Evolutionary conservation across 2,329 filamentous ascomycete species (phyloP), one percentile per base, ranked within the genome.

Genomic region (Fusarium keratoplasticum): DNA sequence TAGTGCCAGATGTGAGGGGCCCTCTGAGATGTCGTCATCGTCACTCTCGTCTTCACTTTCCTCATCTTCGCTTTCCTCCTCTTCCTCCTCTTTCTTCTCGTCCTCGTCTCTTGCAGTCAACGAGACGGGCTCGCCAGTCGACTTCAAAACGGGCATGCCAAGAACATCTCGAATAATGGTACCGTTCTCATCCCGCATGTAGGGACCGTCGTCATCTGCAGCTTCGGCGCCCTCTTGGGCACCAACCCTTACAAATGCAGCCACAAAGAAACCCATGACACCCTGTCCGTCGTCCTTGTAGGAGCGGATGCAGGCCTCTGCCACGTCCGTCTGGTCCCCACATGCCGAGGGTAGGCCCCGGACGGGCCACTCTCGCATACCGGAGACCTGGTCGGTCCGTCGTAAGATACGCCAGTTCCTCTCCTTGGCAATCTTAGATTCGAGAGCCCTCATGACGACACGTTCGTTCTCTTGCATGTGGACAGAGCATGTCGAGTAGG

Each of bases 241-340:
- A 10, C 50, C 74, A n/a, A 70, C 66, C 44, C 81, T 80, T 4
- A 94, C 88, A 82, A 99, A 98, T 0, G 89, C 94, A n/a, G 91
- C 95, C 22, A 98, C 94, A 77, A 99, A 99, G 83, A 99, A 98
- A 0, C 96, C 96, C 89, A 98, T 98, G 1, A 95, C 94, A 0
- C 95, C 95, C 72, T 93, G 90, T 11, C 91, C 92, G 76, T 96
- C 95, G 29, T 91, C 93, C 76, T 95, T 94, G 81, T 93, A 92
- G 35, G 94, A 94, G 67, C 96, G 87, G 65, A 98, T 92, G 79
- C 95, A 98, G 4, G 89, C 93, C 29, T 96, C 92, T 7, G 91
- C 89, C 1, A 94, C 81, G 4, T 86, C 82, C 44, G 86, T 79
- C 61, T 90, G 84, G 2, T 87, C 88, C 6, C 78, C 78, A 75